Evolutionary conservation across 106 monocot species (phyloP).

Genomic region (Hemerocallis citrina): DNA sequence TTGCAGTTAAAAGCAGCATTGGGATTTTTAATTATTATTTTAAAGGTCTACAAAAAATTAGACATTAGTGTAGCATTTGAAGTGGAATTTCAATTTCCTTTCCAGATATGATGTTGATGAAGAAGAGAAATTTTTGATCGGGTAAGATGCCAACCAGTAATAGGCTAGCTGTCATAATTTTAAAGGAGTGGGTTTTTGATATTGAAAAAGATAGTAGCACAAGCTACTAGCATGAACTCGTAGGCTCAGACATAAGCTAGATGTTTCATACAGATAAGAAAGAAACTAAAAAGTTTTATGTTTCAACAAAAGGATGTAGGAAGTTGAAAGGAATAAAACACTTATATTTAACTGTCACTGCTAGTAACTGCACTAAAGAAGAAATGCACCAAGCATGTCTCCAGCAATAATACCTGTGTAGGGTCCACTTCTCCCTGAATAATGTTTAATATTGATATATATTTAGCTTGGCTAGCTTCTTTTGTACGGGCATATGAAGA

Average conservation of each 20-base stretch:
- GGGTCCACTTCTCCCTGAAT: conserved; percentile 99
- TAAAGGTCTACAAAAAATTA: not conserved
- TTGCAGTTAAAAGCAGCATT: not conserved
- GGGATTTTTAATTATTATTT: not conserved
- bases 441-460: conserved; percentile 94
- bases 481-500: conserved; percentile 99
- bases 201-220: conserved; percentile 1
- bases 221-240: not conserved
- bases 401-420: conserved; percentile 65
- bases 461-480: conserved; percentile 98
- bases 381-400: not conserved
- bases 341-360: not conserved
- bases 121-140: not conserved
- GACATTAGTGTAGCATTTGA: too few relatives aligned
- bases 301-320: not conserved
- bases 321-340: too few relatives aligned
- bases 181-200: not conserved
- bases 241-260: not conserved
- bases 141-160: not conserved
- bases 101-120: not conserved
- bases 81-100: too few relatives aligned
- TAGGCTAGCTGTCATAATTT: not conserved
- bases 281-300: not conserved
- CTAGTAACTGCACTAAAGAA: not conserved
- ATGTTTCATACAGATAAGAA: too few relatives aligned